Evolutionary conservation across 2,329 filamentous ascomycete genomes (phyloP).

Genomic region (Cordyceps tenuipes): DNA sequence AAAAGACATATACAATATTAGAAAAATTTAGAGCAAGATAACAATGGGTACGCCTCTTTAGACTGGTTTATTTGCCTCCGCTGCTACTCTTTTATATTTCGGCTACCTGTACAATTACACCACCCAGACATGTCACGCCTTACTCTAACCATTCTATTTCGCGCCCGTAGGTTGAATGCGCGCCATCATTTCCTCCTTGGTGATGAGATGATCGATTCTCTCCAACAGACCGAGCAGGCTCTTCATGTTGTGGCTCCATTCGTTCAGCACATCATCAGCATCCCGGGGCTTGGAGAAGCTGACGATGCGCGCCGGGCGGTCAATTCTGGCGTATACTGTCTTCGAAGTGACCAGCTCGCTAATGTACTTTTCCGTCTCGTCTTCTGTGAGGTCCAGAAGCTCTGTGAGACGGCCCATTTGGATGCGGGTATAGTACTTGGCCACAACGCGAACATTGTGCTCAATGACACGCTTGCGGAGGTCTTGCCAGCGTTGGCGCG

Average conservation of each 20-base stretch:
- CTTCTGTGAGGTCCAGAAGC: slow-evolving; percentile 83
- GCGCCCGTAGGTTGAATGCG: slow-evolving; percentile 65
- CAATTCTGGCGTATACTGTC: slow-evolving; percentile 97
- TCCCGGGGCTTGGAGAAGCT: slow-evolving; percentile 92
- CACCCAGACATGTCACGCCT: background rate
- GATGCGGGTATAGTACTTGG: slow-evolving; percentile 98
- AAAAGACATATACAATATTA: slow-evolving; percentile 12
- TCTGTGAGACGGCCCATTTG: slow-evolving; percentile 84
- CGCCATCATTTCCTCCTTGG: slow-evolving; percentile 99
- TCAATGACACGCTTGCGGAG: slow-evolving; percentile 97
- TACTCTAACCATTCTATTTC: slow-evolving; percentile 21
- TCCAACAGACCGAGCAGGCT: slow-evolving; percentile 76
- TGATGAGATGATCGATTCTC: slow-evolving; percentile 94
- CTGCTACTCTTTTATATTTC: background rate
- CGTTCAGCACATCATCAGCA: slow-evolving; percentile 92
- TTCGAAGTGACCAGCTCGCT: slow-evolving; percentile 94
- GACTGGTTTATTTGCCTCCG: background rate
- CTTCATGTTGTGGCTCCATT: slow-evolving; percentile 99
- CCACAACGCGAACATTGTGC: slow-evolving; percentile 95
- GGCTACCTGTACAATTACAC: slow-evolving; percentile 11
- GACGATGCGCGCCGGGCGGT: slow-evolving; percentile 83
- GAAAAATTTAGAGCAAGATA: background rate
- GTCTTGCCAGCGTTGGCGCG: slow-evolving; percentile 82
- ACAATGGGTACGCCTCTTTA: background rate
- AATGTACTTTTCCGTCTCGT: slow-evolving; percentile 98